Evolutionary conservation across 176 grass and related monocot species (phyloP), one percentile per base, ranked within the genome.

Genomic region (Cenchrus americanus): DNA sequence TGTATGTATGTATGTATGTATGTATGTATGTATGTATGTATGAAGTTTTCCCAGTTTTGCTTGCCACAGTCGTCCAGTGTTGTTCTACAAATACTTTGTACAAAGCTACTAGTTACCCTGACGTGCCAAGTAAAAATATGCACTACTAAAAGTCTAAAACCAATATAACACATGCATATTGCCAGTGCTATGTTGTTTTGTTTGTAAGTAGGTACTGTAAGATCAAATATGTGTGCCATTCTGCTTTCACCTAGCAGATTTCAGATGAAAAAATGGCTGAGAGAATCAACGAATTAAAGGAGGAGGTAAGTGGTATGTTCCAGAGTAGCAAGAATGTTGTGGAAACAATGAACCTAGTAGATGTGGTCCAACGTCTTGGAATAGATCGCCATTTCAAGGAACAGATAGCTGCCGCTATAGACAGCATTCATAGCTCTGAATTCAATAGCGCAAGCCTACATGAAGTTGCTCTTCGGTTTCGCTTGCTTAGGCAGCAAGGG

Each of bases 401-500:
- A 26, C 2, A 71, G n/a, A 71, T 71, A 24, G 42, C 69, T n/a
- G 49, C n/a, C 0, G 0, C 69, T 6, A 26, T 71, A 71, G 11
- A 11, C 0, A 71, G 0, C n/a, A 26, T 48, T 49, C n/a, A 71
- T 7, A 71, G 43, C 0, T 2, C 69, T 49, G 2, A 49, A 15
- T 71, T 71, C 69, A 14, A 49, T 26, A 26, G 43, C 22, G 48
- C 69, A 15, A 71, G 13, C 12, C 69, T 71, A 49, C 2, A 71
- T 49, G 69, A 71, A 12, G 69, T 49, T 15, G n/a, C 69, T 22
- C 69, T 71, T 24, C 69, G 43, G 12, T 71, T 71, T 71, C 69
- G 69, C 69, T 49, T 71, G 43, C 69, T 71, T 71, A 71, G 69
- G 69, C 69, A 71, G 12, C 69, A 71, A 15, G 69, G 69, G n/a